Evolutionary conservation across 306 rosid genomes (phyloP), one percentile per base, ranked within the genome.

Genomic region (Quercus glauca): DNA sequence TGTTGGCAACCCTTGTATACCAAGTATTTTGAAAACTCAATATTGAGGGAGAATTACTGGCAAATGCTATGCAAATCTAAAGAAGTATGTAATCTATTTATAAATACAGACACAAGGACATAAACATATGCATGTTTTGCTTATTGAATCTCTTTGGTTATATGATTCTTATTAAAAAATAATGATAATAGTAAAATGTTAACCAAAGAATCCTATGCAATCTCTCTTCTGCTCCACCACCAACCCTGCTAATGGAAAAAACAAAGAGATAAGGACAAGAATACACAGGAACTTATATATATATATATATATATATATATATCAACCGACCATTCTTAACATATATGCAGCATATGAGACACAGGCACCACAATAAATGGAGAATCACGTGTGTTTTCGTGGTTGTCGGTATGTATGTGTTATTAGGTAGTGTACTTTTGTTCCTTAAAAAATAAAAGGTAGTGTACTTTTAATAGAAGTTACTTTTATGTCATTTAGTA

Each of bases 1-100:
- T 81, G 55, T 82, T 71, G 76, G 91, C 70, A 51, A 80, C 43
- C 78, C 74, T 78, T 52, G 65, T 68, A 69, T 26, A 63, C 57
- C 26, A 82, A 75, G 35, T 56, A 87, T 59, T 11, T 33, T 55
- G 73, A 78, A 75, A 70, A 71, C 7, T 49, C 5, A 53, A 53
- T 31, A 70, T 49, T 20, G 73, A 35, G 31, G 19, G 35, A 67
- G 73, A 23, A 71, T 29, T 43, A 55, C 74, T 12, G 28, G 41
- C n/a, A 83, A 78, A 80, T 69, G 65, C 55, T 20, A 55, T 25
- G 51, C 17, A 77, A 80, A 73, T 61, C 33, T 55, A 78, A 59
- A 59, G 14, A 59, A 59, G 29, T 23, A 9, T 59, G 17, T 21
- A 23, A 20, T 59, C 65, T 20, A 49, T 59, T 59, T 59, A 59